Conservation (phyloP, 768 basidiomycete genomes). For the Saitozyma podzolica region DNA sequence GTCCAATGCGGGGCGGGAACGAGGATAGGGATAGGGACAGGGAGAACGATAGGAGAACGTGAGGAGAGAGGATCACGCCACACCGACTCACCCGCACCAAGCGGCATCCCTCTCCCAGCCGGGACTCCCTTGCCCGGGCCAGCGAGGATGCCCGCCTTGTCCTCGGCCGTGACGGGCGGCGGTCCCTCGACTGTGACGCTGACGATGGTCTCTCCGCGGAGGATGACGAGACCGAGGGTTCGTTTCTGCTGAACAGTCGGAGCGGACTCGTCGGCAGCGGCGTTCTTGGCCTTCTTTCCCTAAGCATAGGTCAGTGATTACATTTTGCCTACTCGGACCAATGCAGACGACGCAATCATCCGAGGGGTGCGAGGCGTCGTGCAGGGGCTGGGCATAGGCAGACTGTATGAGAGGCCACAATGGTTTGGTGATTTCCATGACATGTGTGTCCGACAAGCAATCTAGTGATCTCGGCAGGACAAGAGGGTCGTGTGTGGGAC, state of each 20-base stretch:
- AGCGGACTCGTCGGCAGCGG: conserved; percentile 61
- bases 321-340: too few relatives aligned
- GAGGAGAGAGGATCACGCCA: not conserved
- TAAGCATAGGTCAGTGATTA: conserved; percentile 43
- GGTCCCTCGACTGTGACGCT: conserved; percentile 93
- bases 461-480: too few relatives aligned
- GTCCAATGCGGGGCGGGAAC: not conserved
- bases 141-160: conserved; percentile 72
- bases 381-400: too few relatives aligned
- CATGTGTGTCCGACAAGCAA: too few relatives aligned
- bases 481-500: too few relatives aligned
- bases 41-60: too few relatives aligned
- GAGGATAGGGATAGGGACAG: too few relatives aligned
- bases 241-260: conserved; percentile 87
- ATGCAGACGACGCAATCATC: too few relatives aligned
- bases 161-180: conserved; percentile 84
- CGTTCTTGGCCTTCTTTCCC: conserved; percentile 56
- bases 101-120: conserved; percentile 92
- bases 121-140: conserved; percentile 95
- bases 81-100: conserved; percentile 53
- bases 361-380: too few relatives aligned
- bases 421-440: too few relatives aligned
- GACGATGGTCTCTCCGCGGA: conserved; percentile 94
- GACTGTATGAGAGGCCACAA: too few relatives aligned
- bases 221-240: conserved; percentile 90